Conservation (phyloP, 192 early-diverging fungal species). For the Endogone sp. region DNA sequence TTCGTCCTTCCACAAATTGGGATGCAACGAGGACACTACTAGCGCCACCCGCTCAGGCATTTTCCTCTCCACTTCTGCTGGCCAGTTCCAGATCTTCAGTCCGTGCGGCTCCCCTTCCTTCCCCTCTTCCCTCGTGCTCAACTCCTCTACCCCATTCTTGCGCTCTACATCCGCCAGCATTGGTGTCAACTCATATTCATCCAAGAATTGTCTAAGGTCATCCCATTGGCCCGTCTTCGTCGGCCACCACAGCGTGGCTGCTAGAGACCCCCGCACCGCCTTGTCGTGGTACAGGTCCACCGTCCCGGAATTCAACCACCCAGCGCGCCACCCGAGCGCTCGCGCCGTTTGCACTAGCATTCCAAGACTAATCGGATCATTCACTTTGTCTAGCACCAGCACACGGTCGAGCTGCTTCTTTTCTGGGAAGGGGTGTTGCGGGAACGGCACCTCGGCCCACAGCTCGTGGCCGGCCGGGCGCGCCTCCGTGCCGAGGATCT, state of each 20-base stretch:
- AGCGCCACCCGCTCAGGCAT: slow-evolving; percentile 33
- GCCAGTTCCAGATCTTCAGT: slow-evolving; percentile 20
- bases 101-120: background rate
- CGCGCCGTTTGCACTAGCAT: slow-evolving; percentile 40
- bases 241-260: slow-evolving; percentile 33
- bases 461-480: slow-evolving; percentile 32
- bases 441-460: slow-evolving; percentile 42
- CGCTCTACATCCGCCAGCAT: slow-evolving; percentile 46
- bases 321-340: slow-evolving; percentile 40
- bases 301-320: slow-evolving; percentile 28
- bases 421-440: slow-evolving; percentile 18
- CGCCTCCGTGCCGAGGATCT: slow-evolving; percentile 44
- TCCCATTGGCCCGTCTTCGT: slow-evolving; percentile 5
- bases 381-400: slow-evolving; percentile 40
- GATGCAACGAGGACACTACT: slow-evolving; percentile 43
- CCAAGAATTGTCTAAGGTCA: slow-evolving; percentile 17
- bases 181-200: slow-evolving; percentile 21
- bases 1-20: slow-evolving; percentile 21
- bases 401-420: slow-evolving; percentile 14
- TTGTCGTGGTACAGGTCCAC: slow-evolving; percentile 46
- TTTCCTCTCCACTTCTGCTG: background rate
- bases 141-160: background rate
- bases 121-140: background rate
- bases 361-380: slow-evolving; percentile 43
- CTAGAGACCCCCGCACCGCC: slow-evolving; percentile 40